These are phyloP conservation scores for Areca catechu DNA, from an alignment of 176 grass and related monocot species.

Conservation along the genomic window DNA sequence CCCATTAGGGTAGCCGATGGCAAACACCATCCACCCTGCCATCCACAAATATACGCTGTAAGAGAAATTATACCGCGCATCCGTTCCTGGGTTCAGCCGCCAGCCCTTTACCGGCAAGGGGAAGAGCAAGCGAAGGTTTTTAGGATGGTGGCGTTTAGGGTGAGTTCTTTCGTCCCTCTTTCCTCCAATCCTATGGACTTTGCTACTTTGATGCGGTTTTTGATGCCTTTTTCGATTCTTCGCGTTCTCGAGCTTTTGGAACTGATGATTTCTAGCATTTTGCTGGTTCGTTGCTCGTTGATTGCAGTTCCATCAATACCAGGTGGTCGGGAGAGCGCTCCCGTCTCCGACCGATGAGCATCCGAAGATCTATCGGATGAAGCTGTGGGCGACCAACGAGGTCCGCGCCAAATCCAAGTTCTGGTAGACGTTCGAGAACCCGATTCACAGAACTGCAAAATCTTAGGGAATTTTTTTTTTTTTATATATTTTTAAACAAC, in stretches of 20 bases:
- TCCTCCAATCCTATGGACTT: neutral
- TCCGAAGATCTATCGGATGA: slow-evolving; percentile 88
- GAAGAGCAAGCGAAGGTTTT: neutral
- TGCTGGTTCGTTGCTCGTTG: neutral
- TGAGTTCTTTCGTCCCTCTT: neutral
- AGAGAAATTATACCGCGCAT: too few relatives aligned
- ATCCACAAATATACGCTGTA: too few relatives aligned
- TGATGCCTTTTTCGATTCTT: neutral
- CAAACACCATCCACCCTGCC: too few relatives aligned
- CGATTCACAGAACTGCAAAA: too few relatives aligned
- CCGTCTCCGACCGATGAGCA: slow-evolving; percentile 60
- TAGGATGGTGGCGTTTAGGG: slow-evolving; percentile 50
- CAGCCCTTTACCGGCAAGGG: slow-evolving; percentile 15
- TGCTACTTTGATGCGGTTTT: neutral
- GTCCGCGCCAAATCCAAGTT: slow-evolving; percentile 85
- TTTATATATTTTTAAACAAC: too few relatives aligned
- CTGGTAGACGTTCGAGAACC: slow-evolving; percentile 26
- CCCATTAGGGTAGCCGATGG: too few relatives aligned
- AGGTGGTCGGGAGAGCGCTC: slow-evolving; percentile 65
- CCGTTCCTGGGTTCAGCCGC: neutral
- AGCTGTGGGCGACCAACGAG: slow-evolving; percentile 80
- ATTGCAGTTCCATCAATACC: slow-evolving; percentile 74
- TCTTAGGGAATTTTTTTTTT: too few relatives aligned
- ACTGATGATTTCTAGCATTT: neutral
- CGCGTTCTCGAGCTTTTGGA: neutral